phyloP scores from a whole-genome alignment of 768 basidiomycete species.

The Russula griseocarnosa region DNA sequence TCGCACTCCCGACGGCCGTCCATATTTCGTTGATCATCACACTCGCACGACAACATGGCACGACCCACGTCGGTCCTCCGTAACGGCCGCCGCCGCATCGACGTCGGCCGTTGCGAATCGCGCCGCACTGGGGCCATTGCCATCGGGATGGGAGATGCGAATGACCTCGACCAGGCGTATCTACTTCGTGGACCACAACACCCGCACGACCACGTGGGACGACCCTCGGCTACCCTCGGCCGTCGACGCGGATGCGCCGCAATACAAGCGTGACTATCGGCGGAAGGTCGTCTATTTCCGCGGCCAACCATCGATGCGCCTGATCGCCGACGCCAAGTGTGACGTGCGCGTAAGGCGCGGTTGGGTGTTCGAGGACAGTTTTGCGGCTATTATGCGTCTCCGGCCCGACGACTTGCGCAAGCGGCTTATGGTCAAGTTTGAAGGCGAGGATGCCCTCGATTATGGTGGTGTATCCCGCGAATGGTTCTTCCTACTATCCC shows the following conservation, averaged over 20 bases:
- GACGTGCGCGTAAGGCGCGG: slow-evolving; percentile 79
- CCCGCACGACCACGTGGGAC: slow-evolving; percentile 88
- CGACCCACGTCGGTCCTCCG: slow-evolving; percentile 67
- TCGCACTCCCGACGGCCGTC: slow-evolving; percentile 80
- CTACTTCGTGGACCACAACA: slow-evolving; percentile 93
- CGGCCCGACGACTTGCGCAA: slow-evolving; percentile 68
- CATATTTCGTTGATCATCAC: slow-evolving; percentile 73
- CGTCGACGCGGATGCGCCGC: slow-evolving; percentile 85
- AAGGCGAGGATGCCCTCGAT: slow-evolving; percentile 76
- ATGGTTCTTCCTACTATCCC: slow-evolving; percentile 83
- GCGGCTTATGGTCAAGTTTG: slow-evolving; percentile 69
- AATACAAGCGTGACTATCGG: slow-evolving; percentile 92
- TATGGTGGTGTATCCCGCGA: slow-evolving; percentile 79
- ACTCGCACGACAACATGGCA: slow-evolving; percentile 88
- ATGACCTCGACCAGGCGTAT: slow-evolving; percentile 78
- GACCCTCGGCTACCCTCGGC: slow-evolving; percentile 83
- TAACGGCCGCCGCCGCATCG: slow-evolving; percentile 45
- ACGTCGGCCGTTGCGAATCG: slow-evolving; percentile 37
- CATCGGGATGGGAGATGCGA: slow-evolving; percentile 94
- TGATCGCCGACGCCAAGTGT: slow-evolving; percentile 67
- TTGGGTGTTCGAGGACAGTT: slow-evolving; percentile 84
- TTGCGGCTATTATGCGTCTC: slow-evolving; percentile 76
- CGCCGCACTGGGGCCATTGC: slow-evolving; percentile 63
- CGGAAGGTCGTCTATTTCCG: slow-evolving; percentile 92
- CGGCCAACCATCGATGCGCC: slow-evolving; percentile 80